A percentile compares a stretch with the other conserved stretches of the same genome.
phyloP scores from a whole-genome alignment of 2,329 filamentous ascomycete species.

The Sporothrix variecibatus region DNA sequence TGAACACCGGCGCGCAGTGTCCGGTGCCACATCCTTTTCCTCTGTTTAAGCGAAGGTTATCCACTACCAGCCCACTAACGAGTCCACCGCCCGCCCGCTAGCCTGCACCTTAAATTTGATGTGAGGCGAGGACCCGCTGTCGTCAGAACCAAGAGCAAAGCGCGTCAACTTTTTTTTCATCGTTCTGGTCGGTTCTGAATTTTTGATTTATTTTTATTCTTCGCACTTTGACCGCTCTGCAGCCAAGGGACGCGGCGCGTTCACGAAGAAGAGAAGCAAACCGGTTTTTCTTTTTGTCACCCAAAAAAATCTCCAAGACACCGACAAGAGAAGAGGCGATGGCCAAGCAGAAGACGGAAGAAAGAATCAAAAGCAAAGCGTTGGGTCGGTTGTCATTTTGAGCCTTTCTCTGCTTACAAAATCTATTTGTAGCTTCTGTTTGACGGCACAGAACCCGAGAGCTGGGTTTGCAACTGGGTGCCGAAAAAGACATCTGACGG shows the following conservation, averaged over 20 bases:
- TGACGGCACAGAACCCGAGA: not conserved
- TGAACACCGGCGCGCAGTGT: not conserved
- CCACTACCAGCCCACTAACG: not conserved
- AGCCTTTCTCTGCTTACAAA: no score
- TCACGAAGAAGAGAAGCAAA: not conserved
- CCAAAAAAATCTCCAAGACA: not conserved
- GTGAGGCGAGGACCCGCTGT: no score
- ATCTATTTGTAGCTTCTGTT: not conserved
- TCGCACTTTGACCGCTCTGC: not conserved
- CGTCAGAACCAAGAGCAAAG: not conserved
- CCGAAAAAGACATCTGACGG: not conserved
- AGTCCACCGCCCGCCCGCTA: not conserved
- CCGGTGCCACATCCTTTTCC: not conserved
- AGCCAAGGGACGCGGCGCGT: slow-evolving; percentile 1
- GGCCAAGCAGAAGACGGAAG: not conserved
- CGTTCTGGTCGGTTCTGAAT: no score
- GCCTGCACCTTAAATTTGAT: not conserved
- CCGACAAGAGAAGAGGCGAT: not conserved
- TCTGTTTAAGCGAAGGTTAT: not conserved
- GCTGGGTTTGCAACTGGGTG: not conserved
- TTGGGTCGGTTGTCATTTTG: not conserved
- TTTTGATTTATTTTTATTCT: no score
- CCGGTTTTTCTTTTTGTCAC: not conserved
- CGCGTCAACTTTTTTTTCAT: no score
- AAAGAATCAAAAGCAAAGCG: not conserved